Evolutionary conservation across 179 eudicot species (phyloP).

Genomic region (Patellifolia procumbens): DNA sequence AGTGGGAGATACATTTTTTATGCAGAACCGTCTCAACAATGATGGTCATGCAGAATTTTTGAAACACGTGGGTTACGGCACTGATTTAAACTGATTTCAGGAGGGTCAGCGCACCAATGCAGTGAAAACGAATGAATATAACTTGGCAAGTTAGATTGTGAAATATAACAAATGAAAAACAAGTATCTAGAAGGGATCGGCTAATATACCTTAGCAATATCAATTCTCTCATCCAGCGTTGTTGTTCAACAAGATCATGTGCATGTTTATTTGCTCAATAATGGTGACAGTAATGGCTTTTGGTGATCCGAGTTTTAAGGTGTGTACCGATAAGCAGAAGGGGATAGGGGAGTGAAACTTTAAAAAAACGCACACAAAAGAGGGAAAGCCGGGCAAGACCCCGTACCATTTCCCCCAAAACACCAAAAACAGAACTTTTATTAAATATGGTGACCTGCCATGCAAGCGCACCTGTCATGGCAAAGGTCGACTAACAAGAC

Average conservation of each 20-base stretch:
- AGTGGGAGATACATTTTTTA: no score
- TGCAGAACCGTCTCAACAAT: no score
- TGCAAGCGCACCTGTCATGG: slow-evolving; percentile 81
- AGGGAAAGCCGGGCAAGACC: slow-evolving; percentile 57
- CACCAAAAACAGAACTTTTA: slow-evolving; percentile 33
- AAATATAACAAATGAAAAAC: neutral
- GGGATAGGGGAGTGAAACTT: neutral
- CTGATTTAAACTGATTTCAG: neutral
- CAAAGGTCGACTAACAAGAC: slow-evolving; percentile 54
- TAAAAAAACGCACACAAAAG: slow-evolving; percentile 26
- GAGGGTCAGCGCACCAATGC: neutral
- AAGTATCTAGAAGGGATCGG: neutral
- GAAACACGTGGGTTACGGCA: no score
- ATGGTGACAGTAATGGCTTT: neutral
- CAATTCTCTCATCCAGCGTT: neutral
- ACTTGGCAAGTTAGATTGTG: neutral
- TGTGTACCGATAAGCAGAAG: neutral
- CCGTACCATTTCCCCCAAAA: slow-evolving; percentile 64
- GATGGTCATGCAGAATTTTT: no score
- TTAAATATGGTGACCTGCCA: slow-evolving; percentile 64
- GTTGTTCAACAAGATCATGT: neutral
- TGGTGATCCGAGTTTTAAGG: neutral
- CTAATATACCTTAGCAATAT: slow-evolving; percentile 9
- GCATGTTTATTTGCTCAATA: neutral
- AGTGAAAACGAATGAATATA: neutral